A percentile compares a stretch with the other conserved stretches of the same genome.
These are phyloP conservation scores for Plantago major DNA, from an alignment of 257 asterid species.

Conservation along the genomic window DNA sequence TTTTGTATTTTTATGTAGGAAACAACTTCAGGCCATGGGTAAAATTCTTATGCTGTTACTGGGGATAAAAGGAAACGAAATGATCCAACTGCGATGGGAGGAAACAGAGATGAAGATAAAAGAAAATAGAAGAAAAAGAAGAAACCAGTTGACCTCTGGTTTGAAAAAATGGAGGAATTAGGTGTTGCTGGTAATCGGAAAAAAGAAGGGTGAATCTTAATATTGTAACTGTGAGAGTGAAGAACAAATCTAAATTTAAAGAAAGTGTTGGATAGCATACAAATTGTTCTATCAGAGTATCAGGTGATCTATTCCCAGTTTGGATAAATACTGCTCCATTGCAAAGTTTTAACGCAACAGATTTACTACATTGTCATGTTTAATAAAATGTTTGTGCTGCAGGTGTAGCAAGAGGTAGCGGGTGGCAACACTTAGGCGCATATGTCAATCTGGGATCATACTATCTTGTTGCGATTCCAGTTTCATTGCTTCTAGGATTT, in stretches of 20 bases:
- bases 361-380: too few species aligned
- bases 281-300: too few species aligned
- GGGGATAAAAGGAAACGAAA: conserved; percentile 42
- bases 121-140: conserved; percentile 57
- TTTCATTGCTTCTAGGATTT: too few species aligned
- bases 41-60: neutral
- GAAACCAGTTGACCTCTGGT: conserved; percentile 69
- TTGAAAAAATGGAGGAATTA: conserved; percentile 37
- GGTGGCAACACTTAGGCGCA: too few species aligned
- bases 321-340: too few species aligned
- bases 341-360: too few species aligned
- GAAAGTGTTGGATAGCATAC: too few species aligned
- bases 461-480: too few species aligned
- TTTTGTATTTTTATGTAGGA: conserved; percentile 32
- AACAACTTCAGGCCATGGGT: neutral
- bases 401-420: too few species aligned
- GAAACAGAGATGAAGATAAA: conserved; percentile 31
- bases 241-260: neutral
- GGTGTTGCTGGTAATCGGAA: conserved; percentile 47
- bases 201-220: conserved; percentile 62
- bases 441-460: too few species aligned
- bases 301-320: too few species aligned
- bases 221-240: neutral
- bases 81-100: conserved; percentile 26
- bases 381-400: too few species aligned